Conservation (phyloP, 176 grass and related monocot species). For the Oryza longistaminata region DNA sequence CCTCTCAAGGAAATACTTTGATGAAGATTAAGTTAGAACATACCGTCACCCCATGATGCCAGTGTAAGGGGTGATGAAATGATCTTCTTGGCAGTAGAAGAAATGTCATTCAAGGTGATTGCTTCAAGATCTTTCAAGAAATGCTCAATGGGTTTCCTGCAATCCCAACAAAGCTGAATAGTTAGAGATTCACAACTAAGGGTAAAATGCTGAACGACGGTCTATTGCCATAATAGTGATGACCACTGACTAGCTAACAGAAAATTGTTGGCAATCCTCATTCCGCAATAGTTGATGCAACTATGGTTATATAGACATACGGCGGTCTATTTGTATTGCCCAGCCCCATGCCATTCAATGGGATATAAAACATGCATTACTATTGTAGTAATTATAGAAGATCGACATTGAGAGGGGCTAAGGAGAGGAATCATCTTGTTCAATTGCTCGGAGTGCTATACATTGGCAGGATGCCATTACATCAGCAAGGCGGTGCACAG, state of each 20-base stretch:
- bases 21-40: conserved; percentile 8
- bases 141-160: conserved; percentile 71
- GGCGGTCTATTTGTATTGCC: neutral
- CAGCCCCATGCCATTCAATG: neutral
- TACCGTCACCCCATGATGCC: conserved; percentile 78
- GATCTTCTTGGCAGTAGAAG: conserved; percentile 51
- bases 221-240: neutral
- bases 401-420: neutral
- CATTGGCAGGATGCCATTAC: neutral
- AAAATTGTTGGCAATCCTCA: neutral
- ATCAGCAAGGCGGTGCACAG: neutral
- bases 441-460: neutral
- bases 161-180: conserved; percentile 13
- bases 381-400: neutral
- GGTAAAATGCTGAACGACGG: neutral
- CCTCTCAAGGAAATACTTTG: neutral
- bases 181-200: conserved; percentile 10
- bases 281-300: neutral
- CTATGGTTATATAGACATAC: neutral
- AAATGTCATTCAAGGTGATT: conserved; percentile 65
- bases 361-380: neutral
- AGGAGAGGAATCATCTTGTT: neutral
- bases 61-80: conserved; percentile 76
- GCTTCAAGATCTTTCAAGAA: conserved; percentile 66
- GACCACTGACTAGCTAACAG: conserved; percentile 2